These are phyloP conservation scores for Yamadazyma friedrichii DNA, from an alignment of 1,139 yeast species.

Conservation along the genomic window DNA sequence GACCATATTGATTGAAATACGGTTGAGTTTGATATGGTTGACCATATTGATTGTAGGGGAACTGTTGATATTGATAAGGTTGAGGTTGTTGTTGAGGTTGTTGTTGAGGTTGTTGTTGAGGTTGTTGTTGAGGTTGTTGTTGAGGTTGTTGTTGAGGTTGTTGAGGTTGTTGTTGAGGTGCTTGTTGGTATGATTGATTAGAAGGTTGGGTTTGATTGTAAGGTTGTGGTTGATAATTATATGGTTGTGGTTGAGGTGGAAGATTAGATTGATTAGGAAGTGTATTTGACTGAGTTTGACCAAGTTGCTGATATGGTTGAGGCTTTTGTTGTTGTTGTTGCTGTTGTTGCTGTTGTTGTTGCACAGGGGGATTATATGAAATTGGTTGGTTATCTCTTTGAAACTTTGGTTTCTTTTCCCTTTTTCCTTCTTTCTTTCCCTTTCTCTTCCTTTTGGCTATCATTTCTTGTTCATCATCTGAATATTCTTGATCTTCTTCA, in stretches of 20 bases:
- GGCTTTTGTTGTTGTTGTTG: conserved; percentile 5
- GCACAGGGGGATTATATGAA: neutral
- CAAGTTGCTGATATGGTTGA: neutral
- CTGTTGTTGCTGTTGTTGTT: conserved; percentile 2
- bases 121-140: conserved; percentile 2
- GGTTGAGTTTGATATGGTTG: neutral
- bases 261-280: neutral
- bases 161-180: neutral
- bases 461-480: conserved; percentile 85
- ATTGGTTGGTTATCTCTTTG: neutral
- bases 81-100: conserved; percentile 3
- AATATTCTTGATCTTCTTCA: conserved; percentile 88
- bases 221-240: conserved; percentile 6
- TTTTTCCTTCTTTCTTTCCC: conserved; percentile 49
- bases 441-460: conserved; percentile 58
- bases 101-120: conserved; percentile 6
- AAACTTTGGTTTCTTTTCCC: conserved; percentile 18
- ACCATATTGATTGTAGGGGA: neutral
- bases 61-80: neutral
- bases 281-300: neutral
- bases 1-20: conserved; percentile 7
- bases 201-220: neutral
- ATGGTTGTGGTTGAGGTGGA: conserved; percentile 9
- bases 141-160: neutral
- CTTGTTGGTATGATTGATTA: conserved; percentile 2